Evolutionary conservation across 345 rosid species (phyloP).

Genomic region (Rhizophora apiculata): DNA sequence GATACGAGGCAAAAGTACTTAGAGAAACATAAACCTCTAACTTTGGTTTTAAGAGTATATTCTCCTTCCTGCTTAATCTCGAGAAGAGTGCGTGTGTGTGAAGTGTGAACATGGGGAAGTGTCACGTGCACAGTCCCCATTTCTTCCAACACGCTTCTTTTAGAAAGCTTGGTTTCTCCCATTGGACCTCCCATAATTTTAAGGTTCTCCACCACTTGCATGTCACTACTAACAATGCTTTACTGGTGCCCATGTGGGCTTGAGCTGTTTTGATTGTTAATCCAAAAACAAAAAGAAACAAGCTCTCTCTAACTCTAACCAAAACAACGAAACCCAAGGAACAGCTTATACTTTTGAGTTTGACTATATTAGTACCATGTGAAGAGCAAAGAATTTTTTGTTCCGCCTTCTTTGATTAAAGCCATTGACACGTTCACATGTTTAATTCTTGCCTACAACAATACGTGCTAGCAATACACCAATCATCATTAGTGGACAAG

Average conservation of each 20-base stretch:
- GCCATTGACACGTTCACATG: conserved; percentile 15
- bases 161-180: neutral
- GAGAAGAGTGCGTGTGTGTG: too few relatives aligned
- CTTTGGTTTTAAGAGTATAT: too few relatives aligned
- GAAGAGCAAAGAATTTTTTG: conserved; percentile 8
- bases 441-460: neutral
- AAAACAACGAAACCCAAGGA: conserved; percentile 9
- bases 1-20: too few relatives aligned
- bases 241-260: conserved; percentile 22
- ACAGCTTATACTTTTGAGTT: neutral
- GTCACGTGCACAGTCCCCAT: too few relatives aligned
- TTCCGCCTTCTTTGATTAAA: conserved; percentile 5
- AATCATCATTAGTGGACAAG: conserved; percentile 24
- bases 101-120: too few relatives aligned
- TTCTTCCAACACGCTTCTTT: too few relatives aligned
- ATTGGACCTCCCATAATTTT: neutral
- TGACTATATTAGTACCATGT: conserved; percentile 11
- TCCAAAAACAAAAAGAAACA: conserved; percentile 7
- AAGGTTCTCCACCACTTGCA: neutral
- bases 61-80: too few relatives aligned
- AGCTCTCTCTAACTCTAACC: neutral
- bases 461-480: neutral
- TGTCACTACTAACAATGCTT: neutral
- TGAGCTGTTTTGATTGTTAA: conserved; percentile 19
- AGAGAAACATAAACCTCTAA: too few relatives aligned